A percentile compares a stretch with the other conserved stretches of the same genome.
Evolutionary conservation across 495 filamentous ascomycete genomes (phyloP).

Genomic region (Penicillium flavigenum): DNA sequence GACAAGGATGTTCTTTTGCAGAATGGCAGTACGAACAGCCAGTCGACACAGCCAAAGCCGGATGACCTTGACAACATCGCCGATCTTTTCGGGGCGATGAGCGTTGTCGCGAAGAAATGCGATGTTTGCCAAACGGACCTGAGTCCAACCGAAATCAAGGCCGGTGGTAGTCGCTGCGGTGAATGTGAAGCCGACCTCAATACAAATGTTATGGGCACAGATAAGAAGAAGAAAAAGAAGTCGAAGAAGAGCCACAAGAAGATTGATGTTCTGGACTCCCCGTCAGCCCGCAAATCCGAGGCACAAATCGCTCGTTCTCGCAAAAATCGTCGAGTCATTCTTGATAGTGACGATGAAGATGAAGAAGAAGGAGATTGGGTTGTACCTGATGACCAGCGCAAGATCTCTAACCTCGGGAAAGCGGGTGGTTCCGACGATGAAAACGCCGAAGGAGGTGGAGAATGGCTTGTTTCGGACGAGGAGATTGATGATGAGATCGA

Average conservation of each 20-base stretch:
- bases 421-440: slow-evolving; percentile 83
- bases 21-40: slow-evolving; percentile 48
- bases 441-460: slow-evolving; percentile 79
- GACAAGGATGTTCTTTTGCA: slow-evolving; percentile 81
- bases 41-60: slow-evolving; percentile 47
- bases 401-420: slow-evolving; percentile 60
- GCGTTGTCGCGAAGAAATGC: slow-evolving; percentile 77
- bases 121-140: slow-evolving; percentile 82
- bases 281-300: slow-evolving; percentile 21
- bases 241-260: slow-evolving; percentile 37
- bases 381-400: slow-evolving; percentile 61
- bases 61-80: slow-evolving; percentile 79
- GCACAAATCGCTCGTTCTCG: slow-evolving; percentile 40
- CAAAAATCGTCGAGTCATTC: slow-evolving; percentile 53
- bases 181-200: slow-evolving; percentile 71
- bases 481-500: slow-evolving; percentile 51
- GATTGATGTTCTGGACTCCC: slow-evolving; percentile 22
- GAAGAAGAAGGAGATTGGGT: slow-evolving; percentile 76
- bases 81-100: slow-evolving; percentile 78
- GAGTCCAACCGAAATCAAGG: slow-evolving; percentile 52
- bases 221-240: slow-evolving; percentile 47
- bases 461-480: slow-evolving; percentile 69
- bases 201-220: slow-evolving; percentile 37
- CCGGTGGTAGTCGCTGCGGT: slow-evolving; percentile 63
- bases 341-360: slow-evolving; percentile 67